phyloP scores from a whole-genome alignment of 306 rosid genomes.

The Vicia villosa region DNA sequence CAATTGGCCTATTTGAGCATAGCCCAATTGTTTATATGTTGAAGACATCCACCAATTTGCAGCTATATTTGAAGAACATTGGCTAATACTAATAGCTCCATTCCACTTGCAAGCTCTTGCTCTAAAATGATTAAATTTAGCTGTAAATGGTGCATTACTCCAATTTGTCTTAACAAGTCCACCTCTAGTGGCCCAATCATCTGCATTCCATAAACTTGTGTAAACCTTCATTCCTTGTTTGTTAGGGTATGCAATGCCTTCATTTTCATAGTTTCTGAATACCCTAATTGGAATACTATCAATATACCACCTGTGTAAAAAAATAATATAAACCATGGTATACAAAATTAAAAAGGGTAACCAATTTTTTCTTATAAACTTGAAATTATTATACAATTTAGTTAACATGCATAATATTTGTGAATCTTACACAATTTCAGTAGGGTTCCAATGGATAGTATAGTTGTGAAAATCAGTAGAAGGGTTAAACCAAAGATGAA shows the following conservation, averaged over 20 bases:
- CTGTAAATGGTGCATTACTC: conserved; percentile 70
- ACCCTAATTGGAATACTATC: conserved; percentile 73
- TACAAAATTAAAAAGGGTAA: no score
- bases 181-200: conserved; percentile 69
- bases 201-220: conserved; percentile 50
- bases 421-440: conserved; percentile 74
- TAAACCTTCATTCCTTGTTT: conserved; percentile 78
- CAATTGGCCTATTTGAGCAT: conserved; percentile 48
- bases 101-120: conserved; percentile 76
- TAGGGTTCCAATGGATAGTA: conserved; percentile 91
- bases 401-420: no score
- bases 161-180: conserved; percentile 69
- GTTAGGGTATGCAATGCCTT: conserved; percentile 68
- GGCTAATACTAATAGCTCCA: conserved; percentile 54
- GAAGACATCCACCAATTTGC: conserved; percentile 77
- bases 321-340: background rate
- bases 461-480: conserved; percentile 79
- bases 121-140: conserved; percentile 55
- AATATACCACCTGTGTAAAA: conserved; percentile 69
- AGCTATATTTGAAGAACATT: conserved; percentile 50
- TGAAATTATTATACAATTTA: no score
- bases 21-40: conserved; percentile 45
- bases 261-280: conserved; percentile 63
- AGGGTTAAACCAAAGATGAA: conserved; percentile 91
- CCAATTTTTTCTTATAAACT: no score